phyloP scores from a whole-genome alignment of 2,329 filamentous ascomycete genomes.

The Stachybotrys chlorohalonatus region DNA sequence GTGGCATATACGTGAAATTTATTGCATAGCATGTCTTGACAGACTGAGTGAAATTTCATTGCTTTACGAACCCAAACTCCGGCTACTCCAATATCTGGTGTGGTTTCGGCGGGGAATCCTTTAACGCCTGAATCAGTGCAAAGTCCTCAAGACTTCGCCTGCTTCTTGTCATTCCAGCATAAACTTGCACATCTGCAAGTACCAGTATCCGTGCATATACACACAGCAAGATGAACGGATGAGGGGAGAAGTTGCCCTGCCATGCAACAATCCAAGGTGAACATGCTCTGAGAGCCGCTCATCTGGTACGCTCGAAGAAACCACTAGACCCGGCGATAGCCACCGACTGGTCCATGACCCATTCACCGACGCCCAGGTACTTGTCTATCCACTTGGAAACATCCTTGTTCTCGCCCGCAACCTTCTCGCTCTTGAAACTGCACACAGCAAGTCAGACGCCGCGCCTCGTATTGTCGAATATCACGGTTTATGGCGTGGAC shows the following conservation, averaged over 20 bases:
- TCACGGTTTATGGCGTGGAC: constrained; percentile 26
- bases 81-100: too few species aligned
- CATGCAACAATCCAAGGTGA: background rate
- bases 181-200: too few species aligned
- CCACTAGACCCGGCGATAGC: constrained; percentile 80
- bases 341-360: constrained; percentile 96
- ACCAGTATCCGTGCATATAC: too few species aligned
- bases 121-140: too few species aligned
- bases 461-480: constrained; percentile 10
- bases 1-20: too few species aligned
- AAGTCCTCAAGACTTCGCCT: too few species aligned
- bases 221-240: background rate
- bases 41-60: too few species aligned
- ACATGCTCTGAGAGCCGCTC: constrained; percentile 12
- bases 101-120: too few species aligned
- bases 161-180: too few species aligned
- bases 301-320: constrained; percentile 88
- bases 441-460: constrained; percentile 28
- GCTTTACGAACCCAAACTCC: too few species aligned
- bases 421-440: constrained; percentile 80
- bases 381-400: constrained; percentile 83
- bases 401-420: constrained; percentile 72
- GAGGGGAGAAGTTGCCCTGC: background rate
- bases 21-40: too few species aligned
- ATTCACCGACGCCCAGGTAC: constrained; percentile 91